Evolutionary conservation across 2,329 filamentous ascomycete species (phyloP).

Genomic region (Penicillium digitatum): DNA sequence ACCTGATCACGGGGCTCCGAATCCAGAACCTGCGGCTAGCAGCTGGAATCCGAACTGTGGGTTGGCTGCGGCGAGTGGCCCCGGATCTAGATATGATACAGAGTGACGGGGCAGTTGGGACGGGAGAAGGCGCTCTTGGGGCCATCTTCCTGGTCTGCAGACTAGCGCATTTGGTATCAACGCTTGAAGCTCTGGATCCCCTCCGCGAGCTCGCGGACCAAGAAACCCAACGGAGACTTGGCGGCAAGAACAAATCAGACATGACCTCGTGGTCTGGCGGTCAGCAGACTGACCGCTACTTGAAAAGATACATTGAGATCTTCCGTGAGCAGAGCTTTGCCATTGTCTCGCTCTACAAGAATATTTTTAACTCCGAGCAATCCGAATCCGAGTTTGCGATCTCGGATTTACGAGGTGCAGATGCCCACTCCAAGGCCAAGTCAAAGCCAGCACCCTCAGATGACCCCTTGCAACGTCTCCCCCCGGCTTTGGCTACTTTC

Average conservation of each 20-base stretch:
- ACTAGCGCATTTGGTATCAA: constrained; percentile 71
- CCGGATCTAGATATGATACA: constrained; percentile 64
- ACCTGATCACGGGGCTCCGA: constrained; percentile 74
- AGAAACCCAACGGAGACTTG: constrained; percentile 56
- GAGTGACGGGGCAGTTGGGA: constrained; percentile 25
- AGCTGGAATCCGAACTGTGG: constrained; percentile 81
- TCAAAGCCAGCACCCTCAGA: constrained; percentile 23
- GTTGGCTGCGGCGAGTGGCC: constrained; percentile 82
- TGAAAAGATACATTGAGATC: constrained; percentile 95
- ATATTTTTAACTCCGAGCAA: constrained; percentile 68
- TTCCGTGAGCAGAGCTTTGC: constrained; percentile 97
- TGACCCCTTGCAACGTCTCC: constrained; percentile 52
- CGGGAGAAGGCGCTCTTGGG: constrained; percentile 66
- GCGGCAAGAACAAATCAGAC: constrained; percentile 25
- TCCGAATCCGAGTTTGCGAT: constrained; percentile 32
- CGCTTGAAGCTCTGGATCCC: constrained; percentile 78
- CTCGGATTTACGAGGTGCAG: constrained; percentile 26
- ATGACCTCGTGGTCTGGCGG: constrained; percentile 51
- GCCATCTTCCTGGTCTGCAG: constrained; percentile 85
- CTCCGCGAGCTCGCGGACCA: constrained; percentile 86
- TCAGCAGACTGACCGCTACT: constrained; percentile 87
- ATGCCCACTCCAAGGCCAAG: constrained; percentile 19
- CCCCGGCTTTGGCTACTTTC: constrained; percentile 76
- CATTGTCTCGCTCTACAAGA: constrained; percentile 90
- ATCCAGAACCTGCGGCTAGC: constrained; percentile 79